Conservation (phyloP, 495 filamentous ascomycete species). For the Xylaria curta region DNA sequence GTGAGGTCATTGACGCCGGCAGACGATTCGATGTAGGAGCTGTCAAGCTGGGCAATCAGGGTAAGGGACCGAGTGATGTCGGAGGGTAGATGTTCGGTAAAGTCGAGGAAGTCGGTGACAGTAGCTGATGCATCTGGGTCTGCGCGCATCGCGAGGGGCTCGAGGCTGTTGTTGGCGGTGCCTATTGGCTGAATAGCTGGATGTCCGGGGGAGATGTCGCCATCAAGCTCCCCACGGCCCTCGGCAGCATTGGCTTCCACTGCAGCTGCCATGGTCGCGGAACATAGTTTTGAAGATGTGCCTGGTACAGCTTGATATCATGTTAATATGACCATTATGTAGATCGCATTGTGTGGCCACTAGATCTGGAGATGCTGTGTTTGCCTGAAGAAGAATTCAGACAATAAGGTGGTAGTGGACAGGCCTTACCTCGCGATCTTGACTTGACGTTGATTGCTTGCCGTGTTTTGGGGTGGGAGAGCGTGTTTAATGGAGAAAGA, state of each 20-base stretch:
- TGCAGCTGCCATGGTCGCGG: slow-evolving; percentile 32
- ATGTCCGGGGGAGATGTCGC: slow-evolving; percentile 45
- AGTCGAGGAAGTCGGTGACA: slow-evolving; percentile 94
- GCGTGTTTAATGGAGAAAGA: slow-evolving; percentile 10
- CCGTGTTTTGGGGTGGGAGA: slow-evolving; percentile 19
- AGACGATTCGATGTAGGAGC: slow-evolving; percentile 69
- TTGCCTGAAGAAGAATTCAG: background rate
- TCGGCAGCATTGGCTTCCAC: slow-evolving; percentile 35
- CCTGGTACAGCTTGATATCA: slow-evolving; percentile 7
- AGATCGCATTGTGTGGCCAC: background rate
- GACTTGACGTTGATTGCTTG: slow-evolving; percentile 2
- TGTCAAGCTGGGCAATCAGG: slow-evolving; percentile 83
- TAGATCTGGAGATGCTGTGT: background rate
- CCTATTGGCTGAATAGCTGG: slow-evolving; percentile 41
- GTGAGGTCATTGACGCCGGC: slow-evolving; percentile 74
- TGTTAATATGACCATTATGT: slow-evolving; percentile 11
- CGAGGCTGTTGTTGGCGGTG: slow-evolving; percentile 39
- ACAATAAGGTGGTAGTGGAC: background rate
- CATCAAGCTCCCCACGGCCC: slow-evolving; percentile 41
- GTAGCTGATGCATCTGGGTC: slow-evolving; percentile 96
- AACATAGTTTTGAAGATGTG: background rate
- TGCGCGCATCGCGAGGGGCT: slow-evolving; percentile 50
- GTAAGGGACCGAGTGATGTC: slow-evolving; percentile 91
- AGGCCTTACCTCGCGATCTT: slow-evolving; percentile 18
- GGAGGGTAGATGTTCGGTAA: slow-evolving; percentile 93